Evolutionary conservation across 495 filamentous ascomycete species (phyloP).

Genomic region (Aspergillus leporis): DNA sequence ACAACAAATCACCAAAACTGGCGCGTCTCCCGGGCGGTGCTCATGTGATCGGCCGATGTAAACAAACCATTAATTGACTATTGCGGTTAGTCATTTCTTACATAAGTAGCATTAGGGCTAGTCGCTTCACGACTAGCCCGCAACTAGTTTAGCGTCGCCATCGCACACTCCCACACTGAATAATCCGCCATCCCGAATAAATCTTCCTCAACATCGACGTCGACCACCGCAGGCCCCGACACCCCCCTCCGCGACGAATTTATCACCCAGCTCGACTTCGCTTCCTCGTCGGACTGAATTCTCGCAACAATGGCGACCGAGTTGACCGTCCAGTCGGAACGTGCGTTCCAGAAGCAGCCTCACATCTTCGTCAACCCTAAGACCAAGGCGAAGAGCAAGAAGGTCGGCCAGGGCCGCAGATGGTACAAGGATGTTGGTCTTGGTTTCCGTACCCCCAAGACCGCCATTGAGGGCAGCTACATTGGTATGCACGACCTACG

Average conservation of each 20-base stretch:
- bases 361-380: slow-evolving; percentile 98
- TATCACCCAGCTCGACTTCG: slow-evolving; percentile 39
- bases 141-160: slow-evolving; percentile 33
- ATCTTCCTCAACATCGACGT: slow-evolving; percentile 48
- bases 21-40: slow-evolving; percentile 34
- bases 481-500: slow-evolving; percentile 77
- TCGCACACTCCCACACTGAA: slow-evolving; percentile 44
- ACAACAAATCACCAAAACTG: slow-evolving; percentile 6
- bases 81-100: neutral
- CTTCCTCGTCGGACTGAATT: slow-evolving; percentile 46
- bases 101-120: slow-evolving; percentile 36
- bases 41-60: slow-evolving; percentile 40
- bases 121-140: slow-evolving; percentile 36
- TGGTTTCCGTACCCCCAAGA: slow-evolving; percentile 96
- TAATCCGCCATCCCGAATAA: slow-evolving; percentile 39
- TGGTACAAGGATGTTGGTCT: slow-evolving; percentile 99
- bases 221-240: slow-evolving; percentile 38
- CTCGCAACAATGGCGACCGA: slow-evolving; percentile 94
- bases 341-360: slow-evolving; percentile 98
- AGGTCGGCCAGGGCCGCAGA: slow-evolving; percentile 85
- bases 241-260: slow-evolving; percentile 35
- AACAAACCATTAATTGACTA: slow-evolving; percentile 38
- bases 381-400: slow-evolving; percentile 80
- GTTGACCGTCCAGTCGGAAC: slow-evolving; percentile 96
- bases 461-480: slow-evolving; percentile 95